Evolutionary conservation across 2,329 filamentous ascomycete species (phyloP).

Genomic region (Phyllosticta citribraziliensis): DNA sequence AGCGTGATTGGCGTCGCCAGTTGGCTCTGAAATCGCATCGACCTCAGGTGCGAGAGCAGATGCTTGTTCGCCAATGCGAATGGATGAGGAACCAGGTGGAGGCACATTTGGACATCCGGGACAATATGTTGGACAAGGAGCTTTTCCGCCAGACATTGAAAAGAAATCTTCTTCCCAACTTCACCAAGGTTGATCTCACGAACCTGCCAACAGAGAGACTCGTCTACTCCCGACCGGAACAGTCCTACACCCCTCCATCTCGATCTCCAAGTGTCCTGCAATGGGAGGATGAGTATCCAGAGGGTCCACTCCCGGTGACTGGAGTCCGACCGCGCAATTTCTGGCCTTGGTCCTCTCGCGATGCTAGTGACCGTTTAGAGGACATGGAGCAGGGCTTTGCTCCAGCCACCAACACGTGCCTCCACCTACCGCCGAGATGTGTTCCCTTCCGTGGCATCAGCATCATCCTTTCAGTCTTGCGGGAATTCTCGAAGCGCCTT

Average conservation of each 20-base stretch:
- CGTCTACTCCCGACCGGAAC: background rate
- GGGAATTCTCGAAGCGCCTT: background rate
- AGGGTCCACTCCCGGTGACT: background rate
- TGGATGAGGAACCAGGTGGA: background rate
- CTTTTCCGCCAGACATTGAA: background rate
- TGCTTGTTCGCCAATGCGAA: background rate
- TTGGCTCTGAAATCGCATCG: background rate
- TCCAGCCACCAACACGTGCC: background rate
- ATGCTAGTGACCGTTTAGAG: background rate
- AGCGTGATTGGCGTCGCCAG: too few relatives aligned
- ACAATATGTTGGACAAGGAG: background rate
- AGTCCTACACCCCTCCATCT: background rate
- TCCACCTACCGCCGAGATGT: background rate
- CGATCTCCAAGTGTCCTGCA: background rate
- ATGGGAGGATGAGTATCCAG: background rate
- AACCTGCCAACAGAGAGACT: background rate
- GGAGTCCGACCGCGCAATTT: background rate
- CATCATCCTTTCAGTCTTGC: background rate
- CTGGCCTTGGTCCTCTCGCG: background rate
- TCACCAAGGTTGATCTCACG: background rate
- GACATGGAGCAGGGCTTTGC: background rate
- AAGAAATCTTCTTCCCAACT: background rate
- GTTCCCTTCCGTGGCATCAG: background rate
- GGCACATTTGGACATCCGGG: background rate
- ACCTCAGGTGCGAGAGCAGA: background rate